phyloP scores from a whole-genome alignment of 2,329 filamentous ascomycete species.

The Fusarium abutilonis region DNA sequence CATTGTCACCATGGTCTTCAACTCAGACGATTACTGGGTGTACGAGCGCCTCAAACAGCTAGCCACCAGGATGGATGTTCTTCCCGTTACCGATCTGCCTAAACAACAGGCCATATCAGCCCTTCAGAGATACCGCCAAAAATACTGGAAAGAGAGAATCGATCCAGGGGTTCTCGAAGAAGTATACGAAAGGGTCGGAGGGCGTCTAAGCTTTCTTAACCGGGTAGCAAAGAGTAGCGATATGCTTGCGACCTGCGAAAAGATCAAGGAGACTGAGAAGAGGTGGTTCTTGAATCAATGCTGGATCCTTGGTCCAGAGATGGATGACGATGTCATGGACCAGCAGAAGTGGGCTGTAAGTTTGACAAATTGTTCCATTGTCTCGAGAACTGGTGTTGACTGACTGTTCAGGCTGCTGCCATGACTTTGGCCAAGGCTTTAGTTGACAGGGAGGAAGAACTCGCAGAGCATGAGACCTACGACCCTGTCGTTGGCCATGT shows the following conservation, averaged over 20 bases:
- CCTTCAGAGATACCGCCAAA: slow-evolving; percentile 79
- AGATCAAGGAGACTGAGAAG: slow-evolving; percentile 74
- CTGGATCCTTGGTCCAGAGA: slow-evolving; percentile 76
- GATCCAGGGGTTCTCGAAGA: slow-evolving; percentile 69
- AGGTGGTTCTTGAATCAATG: slow-evolving; percentile 82
- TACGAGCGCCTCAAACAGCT: slow-evolving; percentile 94
- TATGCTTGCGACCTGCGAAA: slow-evolving; percentile 83
- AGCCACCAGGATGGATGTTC: slow-evolving; percentile 93
- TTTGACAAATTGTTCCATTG: slow-evolving; percentile 36
- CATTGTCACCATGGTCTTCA: slow-evolving; percentile 91
- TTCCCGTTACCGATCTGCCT: slow-evolving; percentile 83
- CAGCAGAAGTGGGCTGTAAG: slow-evolving; percentile 93
- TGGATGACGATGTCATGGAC: slow-evolving; percentile 98
- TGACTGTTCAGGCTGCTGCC: slow-evolving; percentile 73
- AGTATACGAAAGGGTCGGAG: slow-evolving; percentile 88
- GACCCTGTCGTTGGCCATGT: slow-evolving; percentile 74
- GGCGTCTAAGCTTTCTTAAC: slow-evolving; percentile 86
- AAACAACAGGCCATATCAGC: slow-evolving; percentile 81
- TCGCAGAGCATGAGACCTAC: slow-evolving; percentile 66
- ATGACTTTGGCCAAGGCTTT: slow-evolving; percentile 93
- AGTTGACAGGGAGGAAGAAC: slow-evolving; percentile 79
- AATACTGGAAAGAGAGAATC: slow-evolving; percentile 75
- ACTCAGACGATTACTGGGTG: slow-evolving; percentile 98
- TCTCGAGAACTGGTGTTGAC: slow-evolving; percentile 16
- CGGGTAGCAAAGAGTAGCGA: slow-evolving; percentile 86